These are phyloP conservation scores for Colletotrichum truncatum DNA, from an alignment of 2,329 filamentous ascomycete genomes.

Conservation along the genomic window DNA sequence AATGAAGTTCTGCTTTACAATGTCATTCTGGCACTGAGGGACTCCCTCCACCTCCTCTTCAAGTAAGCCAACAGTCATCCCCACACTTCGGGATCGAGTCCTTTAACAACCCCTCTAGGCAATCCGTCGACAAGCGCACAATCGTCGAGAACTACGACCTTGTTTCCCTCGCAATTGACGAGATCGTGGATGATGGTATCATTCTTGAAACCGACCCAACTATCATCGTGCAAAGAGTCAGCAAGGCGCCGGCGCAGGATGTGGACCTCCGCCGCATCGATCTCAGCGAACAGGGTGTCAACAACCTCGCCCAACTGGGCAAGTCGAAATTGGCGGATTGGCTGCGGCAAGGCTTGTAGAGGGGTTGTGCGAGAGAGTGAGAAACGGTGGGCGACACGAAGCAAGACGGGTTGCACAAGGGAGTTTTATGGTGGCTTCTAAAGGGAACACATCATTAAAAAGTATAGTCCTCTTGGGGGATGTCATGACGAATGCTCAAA, in stretches of 20 bases:
- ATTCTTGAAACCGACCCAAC: slow-evolving; percentile 97
- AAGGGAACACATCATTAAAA: slow-evolving; percentile 32
- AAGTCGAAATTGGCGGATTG: slow-evolving; percentile 92
- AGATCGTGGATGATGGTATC: slow-evolving; percentile 94
- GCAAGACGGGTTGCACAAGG: slow-evolving; percentile 12
- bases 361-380: slow-evolving; percentile 6
- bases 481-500: slow-evolving; percentile 29
- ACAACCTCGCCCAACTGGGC: slow-evolving; percentile 93
- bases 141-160: slow-evolving; percentile 97
- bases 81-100: neutral
- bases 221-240: slow-evolving; percentile 91
- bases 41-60: slow-evolving; percentile 89
- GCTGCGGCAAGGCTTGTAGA: slow-evolving; percentile 82
- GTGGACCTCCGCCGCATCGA: slow-evolving; percentile 94
- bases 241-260: slow-evolving; percentile 90
- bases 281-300: slow-evolving; percentile 92
- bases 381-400: neutral
- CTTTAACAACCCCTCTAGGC: slow-evolving; percentile 59
- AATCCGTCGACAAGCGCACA: slow-evolving; percentile 96
- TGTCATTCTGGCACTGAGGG: slow-evolving; percentile 88
- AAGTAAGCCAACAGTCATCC: slow-evolving; percentile 70
- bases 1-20: slow-evolving; percentile 98
- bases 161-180: slow-evolving; percentile 91
- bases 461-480: slow-evolving; percentile 21
- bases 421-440: slow-evolving; percentile 32